Conservation (phyloP, 2,329 filamentous ascomycete genomes). For the Trichophyton benhamiae region DNA sequence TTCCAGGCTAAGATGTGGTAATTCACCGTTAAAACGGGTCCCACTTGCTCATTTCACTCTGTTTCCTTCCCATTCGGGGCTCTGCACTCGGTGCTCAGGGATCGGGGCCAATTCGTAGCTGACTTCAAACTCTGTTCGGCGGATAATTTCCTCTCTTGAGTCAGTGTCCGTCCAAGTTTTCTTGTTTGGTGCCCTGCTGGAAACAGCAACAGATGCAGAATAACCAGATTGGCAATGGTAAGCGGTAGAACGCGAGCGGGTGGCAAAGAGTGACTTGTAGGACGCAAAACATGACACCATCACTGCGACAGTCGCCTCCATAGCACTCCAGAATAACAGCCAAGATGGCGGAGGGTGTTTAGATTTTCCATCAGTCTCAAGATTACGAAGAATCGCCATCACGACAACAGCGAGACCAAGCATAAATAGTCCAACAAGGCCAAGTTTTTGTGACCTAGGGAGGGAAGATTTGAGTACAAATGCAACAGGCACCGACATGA, state of each 20-base stretch:
- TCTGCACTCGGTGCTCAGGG: not conserved
- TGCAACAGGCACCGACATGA: slow-evolving; percentile 10
- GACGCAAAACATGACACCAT: slow-evolving; percentile 12
- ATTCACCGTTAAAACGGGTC: too few species aligned
- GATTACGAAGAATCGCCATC: slow-evolving; percentile 11
- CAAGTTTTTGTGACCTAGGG: slow-evolving; percentile 8
- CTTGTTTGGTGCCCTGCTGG: not conserved
- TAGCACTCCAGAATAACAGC: slow-evolving; percentile 11
- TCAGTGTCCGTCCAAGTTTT: slow-evolving; percentile 8
- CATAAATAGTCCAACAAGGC: slow-evolving; percentile 10
- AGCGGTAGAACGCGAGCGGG: slow-evolving; percentile 4
- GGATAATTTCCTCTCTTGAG: slow-evolving; percentile 11
- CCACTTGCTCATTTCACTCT: not conserved
- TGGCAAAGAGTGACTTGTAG: slow-evolving; percentile 11
- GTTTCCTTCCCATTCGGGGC: not conserved
- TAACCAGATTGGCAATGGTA: not conserved
- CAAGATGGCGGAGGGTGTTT: slow-evolving; percentile 10
- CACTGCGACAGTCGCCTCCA: slow-evolving; percentile 10
- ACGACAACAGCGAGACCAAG: slow-evolving; percentile 10
- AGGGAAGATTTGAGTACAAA: slow-evolving; percentile 10
- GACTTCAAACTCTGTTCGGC: slow-evolving; percentile 11
- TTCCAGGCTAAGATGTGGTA: not conserved
- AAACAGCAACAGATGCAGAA: slow-evolving; percentile 5
- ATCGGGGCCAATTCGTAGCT: slow-evolving; percentile 7
- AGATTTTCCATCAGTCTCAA: slow-evolving; percentile 6